phyloP scores from a whole-genome alignment of 2,329 filamentous ascomycete genomes.

The Berkeleyomyces basicola region DNA sequence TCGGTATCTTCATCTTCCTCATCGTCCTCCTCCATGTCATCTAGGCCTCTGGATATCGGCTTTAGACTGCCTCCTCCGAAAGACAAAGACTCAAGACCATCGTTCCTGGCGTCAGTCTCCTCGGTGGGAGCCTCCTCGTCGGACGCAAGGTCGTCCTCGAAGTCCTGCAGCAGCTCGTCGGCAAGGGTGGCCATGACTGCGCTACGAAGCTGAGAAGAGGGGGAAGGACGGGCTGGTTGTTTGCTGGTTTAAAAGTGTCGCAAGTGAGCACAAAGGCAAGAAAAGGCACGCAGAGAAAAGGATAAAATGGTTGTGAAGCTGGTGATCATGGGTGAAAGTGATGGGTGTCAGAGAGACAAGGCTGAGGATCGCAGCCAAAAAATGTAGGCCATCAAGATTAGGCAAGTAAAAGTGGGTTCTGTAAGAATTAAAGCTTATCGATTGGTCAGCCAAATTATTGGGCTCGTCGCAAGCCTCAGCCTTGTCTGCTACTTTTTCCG shows the following conservation, averaged over 20 bases:
- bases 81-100: slow-evolving; percentile 13
- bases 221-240: too few relatives aligned
- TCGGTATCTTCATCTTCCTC: slow-evolving; percentile 45
- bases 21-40: slow-evolving; percentile 41
- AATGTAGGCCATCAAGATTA: background rate
- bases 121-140: slow-evolving; percentile 44
- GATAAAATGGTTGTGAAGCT: background rate
- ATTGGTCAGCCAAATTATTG: slow-evolving; percentile 10
- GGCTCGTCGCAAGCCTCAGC: background rate
- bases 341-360: background rate
- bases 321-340: background rate
- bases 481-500: slow-evolving; percentile 11
- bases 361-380: slow-evolving; percentile 8
- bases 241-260: too few relatives aligned
- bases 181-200: slow-evolving; percentile 68
- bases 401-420: background rate
- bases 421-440: background rate
- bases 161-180: slow-evolving; percentile 83
- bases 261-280: too few relatives aligned
- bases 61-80: slow-evolving; percentile 1
- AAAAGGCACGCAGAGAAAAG: too few relatives aligned
- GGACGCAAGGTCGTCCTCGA: slow-evolving; percentile 45
- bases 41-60: slow-evolving; percentile 24
- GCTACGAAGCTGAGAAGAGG: too few relatives aligned
- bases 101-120: slow-evolving; percentile 27